These are phyloP conservation scores for Colletotrichum salicis DNA, from an alignment of 2,329 filamentous ascomycete genomes.

Conservation along the genomic window DNA sequence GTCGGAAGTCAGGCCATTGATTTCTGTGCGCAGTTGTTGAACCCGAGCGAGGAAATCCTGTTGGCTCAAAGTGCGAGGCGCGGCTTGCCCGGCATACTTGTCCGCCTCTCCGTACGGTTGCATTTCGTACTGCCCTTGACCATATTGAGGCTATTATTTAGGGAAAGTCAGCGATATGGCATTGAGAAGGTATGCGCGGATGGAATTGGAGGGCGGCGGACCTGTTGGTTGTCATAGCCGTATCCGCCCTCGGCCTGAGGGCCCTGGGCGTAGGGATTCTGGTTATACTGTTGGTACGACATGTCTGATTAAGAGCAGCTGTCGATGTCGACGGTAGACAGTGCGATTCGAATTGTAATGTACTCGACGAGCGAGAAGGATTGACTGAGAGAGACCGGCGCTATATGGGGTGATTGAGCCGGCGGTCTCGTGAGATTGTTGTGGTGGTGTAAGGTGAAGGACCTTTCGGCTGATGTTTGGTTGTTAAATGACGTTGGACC, in stretches of 20 bases:
- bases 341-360: neutral
- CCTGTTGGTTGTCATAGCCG: constrained; percentile 52
- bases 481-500: constrained; percentile 35
- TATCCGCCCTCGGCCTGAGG: constrained; percentile 60
- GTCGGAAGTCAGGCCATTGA: constrained; percentile 72
- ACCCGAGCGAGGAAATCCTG: constrained; percentile 77
- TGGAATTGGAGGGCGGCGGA: constrained; percentile 44
- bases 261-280: constrained; percentile 72
- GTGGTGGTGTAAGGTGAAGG: constrained; percentile 25
- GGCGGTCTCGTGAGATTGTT: constrained; percentile 18
- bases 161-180: neutral
- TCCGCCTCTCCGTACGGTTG: constrained; percentile 58
- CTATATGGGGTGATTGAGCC: neutral
- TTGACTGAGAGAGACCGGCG: neutral
- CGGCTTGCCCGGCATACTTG: constrained; percentile 38
- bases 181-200: neutral
- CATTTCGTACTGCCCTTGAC: constrained; percentile 63
- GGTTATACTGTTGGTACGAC: constrained; percentile 71
- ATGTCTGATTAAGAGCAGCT: constrained; percentile 50
- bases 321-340: constrained; percentile 7
- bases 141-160: constrained; percentile 37
- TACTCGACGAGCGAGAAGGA: neutral
- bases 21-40: constrained; percentile 73
- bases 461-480: constrained; percentile 34
- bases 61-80: constrained; percentile 59